phyloP scores from a whole-genome alignment of 2,329 filamentous ascomycete species.

The Aspergillus sojae region DNA sequence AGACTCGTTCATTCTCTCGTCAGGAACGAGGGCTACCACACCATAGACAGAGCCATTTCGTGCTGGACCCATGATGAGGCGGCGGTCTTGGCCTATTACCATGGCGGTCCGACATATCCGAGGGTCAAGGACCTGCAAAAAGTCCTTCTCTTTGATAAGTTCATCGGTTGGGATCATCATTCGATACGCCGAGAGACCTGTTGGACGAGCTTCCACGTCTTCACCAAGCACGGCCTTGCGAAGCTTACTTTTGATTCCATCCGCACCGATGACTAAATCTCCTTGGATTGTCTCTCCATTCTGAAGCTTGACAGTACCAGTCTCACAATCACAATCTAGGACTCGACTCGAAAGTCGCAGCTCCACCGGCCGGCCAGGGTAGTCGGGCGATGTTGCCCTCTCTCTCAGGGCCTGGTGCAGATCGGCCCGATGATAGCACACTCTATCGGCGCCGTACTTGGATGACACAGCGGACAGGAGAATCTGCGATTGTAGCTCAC shows the following conservation, averaged over 20 bases:
- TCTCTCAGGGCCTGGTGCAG: constrained; percentile 25
- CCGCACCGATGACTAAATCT: constrained; percentile 33
- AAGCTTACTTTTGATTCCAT: constrained; percentile 27
- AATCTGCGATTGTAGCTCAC: constrained; percentile 20
- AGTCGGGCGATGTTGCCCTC: constrained; percentile 1
- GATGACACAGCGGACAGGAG: constrained; percentile 17
- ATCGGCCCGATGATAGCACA: constrained; percentile 29
- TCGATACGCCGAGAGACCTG: constrained; percentile 13
- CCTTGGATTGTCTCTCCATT: constrained; percentile 19
- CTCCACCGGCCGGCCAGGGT: background rate
- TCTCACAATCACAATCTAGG: constrained; percentile 6
- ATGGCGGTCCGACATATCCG: constrained; percentile 47
- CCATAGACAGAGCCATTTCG: constrained; percentile 46
- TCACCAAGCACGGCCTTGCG: constrained; percentile 2
- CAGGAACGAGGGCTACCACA: constrained; percentile 50
- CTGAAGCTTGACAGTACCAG: constrained; percentile 8
- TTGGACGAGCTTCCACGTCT: constrained; percentile 5
- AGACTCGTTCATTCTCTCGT: constrained; percentile 24
- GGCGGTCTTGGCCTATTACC: constrained; percentile 47
- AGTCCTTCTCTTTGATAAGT: constrained; percentile 18
- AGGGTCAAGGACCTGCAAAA: constrained; percentile 37
- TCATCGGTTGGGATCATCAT: constrained; percentile 10
- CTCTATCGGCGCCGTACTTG: constrained; percentile 25
- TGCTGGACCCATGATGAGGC: constrained; percentile 52
- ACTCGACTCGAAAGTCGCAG: constrained; percentile 2